Conservation (phyloP, 305 asterid genomes). For the Ilex paraguariensis region DNA sequence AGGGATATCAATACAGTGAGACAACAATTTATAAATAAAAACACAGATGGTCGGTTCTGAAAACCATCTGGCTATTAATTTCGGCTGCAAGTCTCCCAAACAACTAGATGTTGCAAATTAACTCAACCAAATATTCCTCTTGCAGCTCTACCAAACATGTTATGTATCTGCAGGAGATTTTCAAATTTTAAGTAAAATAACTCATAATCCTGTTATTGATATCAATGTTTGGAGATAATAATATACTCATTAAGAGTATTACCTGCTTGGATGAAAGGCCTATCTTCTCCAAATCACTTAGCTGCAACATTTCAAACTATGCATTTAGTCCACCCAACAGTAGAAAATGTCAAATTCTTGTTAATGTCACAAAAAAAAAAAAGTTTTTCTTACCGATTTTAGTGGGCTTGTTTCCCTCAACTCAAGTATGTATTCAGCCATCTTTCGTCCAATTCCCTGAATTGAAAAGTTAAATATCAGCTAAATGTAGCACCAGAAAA, state of each 20-base stretch:
- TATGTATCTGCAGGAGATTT: constrained; percentile 44
- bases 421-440: constrained; percentile 67
- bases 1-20: no score
- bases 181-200: neutral
- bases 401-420: constrained; percentile 74
- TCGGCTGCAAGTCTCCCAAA: neutral
- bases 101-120: constrained; percentile 28
- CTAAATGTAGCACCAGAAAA: no score
- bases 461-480: constrained; percentile 2
- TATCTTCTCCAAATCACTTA: constrained; percentile 65
- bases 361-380: neutral
- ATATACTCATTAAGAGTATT: neutral
- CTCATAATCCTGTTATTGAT: neutral
- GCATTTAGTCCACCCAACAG: neutral
- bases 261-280: constrained; percentile 89
- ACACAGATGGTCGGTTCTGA: no score
- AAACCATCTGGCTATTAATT: no score
- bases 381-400: constrained; percentile 62
- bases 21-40: no score
- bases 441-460: constrained; percentile 83
- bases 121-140: constrained; percentile 45
- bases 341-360: no score
- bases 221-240: neutral
- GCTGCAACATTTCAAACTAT: constrained; percentile 35
- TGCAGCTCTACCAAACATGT: constrained; percentile 74